A percentile compares a stretch with the other conserved stretches of the same genome.
These are phyloP conservation scores for Trichocomaceae sp. DNA, from an alignment of 2,329 filamentous ascomycete genomes.

Conservation along the genomic window DNA sequence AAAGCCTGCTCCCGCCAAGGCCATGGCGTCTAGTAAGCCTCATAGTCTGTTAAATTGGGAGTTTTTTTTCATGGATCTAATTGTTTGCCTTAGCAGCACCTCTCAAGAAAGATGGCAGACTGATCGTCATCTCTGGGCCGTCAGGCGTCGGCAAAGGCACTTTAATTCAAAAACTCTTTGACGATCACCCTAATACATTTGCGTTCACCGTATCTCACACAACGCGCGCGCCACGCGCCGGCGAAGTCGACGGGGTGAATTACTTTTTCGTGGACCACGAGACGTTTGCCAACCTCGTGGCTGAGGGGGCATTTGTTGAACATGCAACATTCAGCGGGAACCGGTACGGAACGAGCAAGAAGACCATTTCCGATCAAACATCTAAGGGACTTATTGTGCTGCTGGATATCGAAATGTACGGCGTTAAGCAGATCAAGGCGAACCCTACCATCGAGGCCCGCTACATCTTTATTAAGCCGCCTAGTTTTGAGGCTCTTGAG, in stretches of 20 bases:
- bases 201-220: slow-evolving; percentile 55
- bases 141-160: slow-evolving; percentile 40
- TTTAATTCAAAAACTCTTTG: slow-evolving; percentile 37
- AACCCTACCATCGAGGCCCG: slow-evolving; percentile 62
- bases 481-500: slow-evolving; percentile 66
- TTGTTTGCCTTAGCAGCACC: background rate
- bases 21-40: background rate
- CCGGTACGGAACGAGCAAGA: slow-evolving; percentile 76
- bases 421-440: slow-evolving; percentile 85
- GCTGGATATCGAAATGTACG: slow-evolving; percentile 91
- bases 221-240: slow-evolving; percentile 66
- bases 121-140: slow-evolving; percentile 35
- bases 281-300: slow-evolving; percentile 62
- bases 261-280: slow-evolving; percentile 70
- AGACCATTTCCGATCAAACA: slow-evolving; percentile 68
- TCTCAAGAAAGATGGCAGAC: background rate
- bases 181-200: slow-evolving; percentile 37
- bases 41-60: background rate
- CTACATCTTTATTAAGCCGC: slow-evolving; percentile 80
- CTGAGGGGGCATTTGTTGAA: slow-evolving; percentile 72
- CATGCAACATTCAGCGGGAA: slow-evolving; percentile 66
- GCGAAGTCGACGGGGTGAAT: slow-evolving; percentile 68
- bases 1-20: background rate
- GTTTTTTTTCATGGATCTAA: background rate
- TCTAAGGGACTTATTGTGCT: slow-evolving; percentile 69